Percentiles rank a stretch among this genome's conserved stretches.
Evolutionary conservation across 2,329 filamentous ascomycete genomes (phyloP).

Genomic region (Cryoendolithus antarcticus): DNA sequence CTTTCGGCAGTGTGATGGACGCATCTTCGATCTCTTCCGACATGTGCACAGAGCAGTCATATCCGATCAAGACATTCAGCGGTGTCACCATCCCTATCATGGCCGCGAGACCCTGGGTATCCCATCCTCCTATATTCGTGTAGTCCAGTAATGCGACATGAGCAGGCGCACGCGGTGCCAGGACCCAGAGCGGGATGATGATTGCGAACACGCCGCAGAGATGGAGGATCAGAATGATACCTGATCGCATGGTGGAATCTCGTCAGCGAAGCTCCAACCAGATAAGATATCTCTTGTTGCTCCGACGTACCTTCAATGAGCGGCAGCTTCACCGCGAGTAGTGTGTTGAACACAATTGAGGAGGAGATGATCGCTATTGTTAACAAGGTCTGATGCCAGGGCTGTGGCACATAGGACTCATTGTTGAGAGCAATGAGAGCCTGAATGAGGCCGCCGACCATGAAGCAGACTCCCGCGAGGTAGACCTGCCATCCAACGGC

Average conservation of each 20-base stretch:
- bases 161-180: conserved; percentile 11
- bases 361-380: conserved; percentile 27
- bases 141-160: conserved; percentile 10
- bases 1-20: conserved; percentile 9
- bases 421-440: conserved; percentile 34
- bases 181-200: conserved; percentile 16
- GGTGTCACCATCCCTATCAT: conserved; percentile 30
- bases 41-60: conserved; percentile 17
- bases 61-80: conserved; percentile 12
- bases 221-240: conserved; percentile 16
- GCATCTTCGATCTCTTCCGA: conserved; percentile 15
- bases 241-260: conserved; percentile 8
- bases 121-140: conserved; percentile 14
- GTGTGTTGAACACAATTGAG: conserved; percentile 30
- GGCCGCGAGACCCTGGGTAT: conserved; percentile 22
- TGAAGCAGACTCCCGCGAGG: conserved; percentile 30
- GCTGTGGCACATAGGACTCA: conserved; percentile 24
- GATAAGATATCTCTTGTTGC: conserved; percentile 24
- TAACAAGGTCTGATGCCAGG: conserved; percentile 39
- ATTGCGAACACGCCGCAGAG: conserved; percentile 25
- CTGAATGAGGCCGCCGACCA: conserved; percentile 34
- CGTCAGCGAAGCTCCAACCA: conserved; percentile 9
- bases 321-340: conserved; percentile 30
- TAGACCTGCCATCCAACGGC: conserved; percentile 28
- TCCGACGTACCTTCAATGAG: conserved; percentile 33